Base-by-base conservation (phyloP, 768 basidiomycete species). In the Lactifluus piperatus region DNA sequence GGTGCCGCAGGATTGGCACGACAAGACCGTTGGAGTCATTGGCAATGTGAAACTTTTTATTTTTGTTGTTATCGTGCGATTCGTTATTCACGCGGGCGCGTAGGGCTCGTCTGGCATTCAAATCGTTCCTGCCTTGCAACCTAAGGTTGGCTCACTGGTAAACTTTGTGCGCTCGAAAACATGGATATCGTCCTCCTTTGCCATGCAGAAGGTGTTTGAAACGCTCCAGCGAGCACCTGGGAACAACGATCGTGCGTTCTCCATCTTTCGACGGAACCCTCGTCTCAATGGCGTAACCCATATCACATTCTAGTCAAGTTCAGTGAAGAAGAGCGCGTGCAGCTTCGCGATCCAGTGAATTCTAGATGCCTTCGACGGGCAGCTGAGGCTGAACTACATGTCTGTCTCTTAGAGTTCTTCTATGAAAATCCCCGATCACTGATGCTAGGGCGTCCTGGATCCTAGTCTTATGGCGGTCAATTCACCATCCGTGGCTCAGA, bases 21-120 rank as follows among this genome's bases (percentile, higher is more conserved):
- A 77, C 54, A 83, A 83, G 69, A 72, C 62, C 20, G 78, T 84
- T 16, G 83, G 76, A 13, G 76, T 84, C 6, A 79, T 84, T 49
- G 83, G 83, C 34, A 80, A 81, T n/a, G 82, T 82, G 65, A 64
- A 76, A 73, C 4, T 9, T 7, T 39, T 39, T 39, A 13, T 37
- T 37, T 37, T 37, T n/a, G n/a, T n/a, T n/a, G n/a, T n/a, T n/a
- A n/a, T n/a, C n/a, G 30, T 32, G 30, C 30, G 30, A 32, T 32
- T 32, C 30, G 30, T 32, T 6, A 32, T 10, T 32, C 8, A 32
- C 30, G 11, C 36, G 11, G 36, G 36, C 11, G 36, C n/a, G 6
- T 46, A 84, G 83, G 82, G 82, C 4, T 84, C 83, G 5, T 82
- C 82, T 27, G 83, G 80, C 7, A 75, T 84, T 36, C 83, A 85